phyloP scores from a whole-genome alignment of 257 asterid genomes.

The Apocynum venetum region DNA sequence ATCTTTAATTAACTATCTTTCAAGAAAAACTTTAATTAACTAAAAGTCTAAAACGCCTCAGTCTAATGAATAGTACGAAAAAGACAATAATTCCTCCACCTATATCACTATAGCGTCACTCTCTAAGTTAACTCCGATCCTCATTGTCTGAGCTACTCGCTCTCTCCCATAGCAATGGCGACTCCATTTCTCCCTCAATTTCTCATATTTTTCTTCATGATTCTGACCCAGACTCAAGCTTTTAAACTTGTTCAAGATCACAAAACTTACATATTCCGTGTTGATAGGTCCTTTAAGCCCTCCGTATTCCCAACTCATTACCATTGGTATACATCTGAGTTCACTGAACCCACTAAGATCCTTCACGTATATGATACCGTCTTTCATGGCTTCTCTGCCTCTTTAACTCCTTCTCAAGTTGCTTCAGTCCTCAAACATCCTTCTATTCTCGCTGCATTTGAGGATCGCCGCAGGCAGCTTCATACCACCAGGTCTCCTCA shows the following conservation, averaged over 20 bases:
- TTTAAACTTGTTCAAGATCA: conserved; percentile 18
- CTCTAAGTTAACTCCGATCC: conserved; percentile 13
- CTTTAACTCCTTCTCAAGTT: conserved; percentile 55
- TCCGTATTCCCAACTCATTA: conserved; percentile 75
- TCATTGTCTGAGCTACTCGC: conserved; percentile 16
- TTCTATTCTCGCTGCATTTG: conserved; percentile 64
- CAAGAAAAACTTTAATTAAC: neutral
- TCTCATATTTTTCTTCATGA: conserved; percentile 13
- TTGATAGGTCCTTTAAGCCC: conserved; percentile 68
- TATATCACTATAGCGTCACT: conserved; percentile 23
- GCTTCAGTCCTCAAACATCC: conserved; percentile 61
- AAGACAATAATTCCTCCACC: conserved; percentile 33
- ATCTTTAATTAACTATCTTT: neutral
- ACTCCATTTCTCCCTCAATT: conserved; percentile 26
- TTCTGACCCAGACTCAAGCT: conserved; percentile 5
- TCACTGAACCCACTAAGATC: conserved; percentile 57
- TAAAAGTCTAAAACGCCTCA: neutral
- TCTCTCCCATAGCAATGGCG: conserved; percentile 25
- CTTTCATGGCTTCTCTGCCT: conserved; percentile 93
- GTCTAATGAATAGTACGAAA: conserved; percentile 12
- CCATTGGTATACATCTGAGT: conserved; percentile 93
- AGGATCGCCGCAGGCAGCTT: conserved; percentile 76
- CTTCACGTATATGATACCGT: conserved; percentile 86
- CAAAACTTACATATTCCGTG: conserved; percentile 73
- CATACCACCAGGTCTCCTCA: conserved; percentile 98